phyloP scores from a whole-genome alignment of 2,329 filamentous ascomycete species.

The Stagonosporopsis chrysanthemi region DNA sequence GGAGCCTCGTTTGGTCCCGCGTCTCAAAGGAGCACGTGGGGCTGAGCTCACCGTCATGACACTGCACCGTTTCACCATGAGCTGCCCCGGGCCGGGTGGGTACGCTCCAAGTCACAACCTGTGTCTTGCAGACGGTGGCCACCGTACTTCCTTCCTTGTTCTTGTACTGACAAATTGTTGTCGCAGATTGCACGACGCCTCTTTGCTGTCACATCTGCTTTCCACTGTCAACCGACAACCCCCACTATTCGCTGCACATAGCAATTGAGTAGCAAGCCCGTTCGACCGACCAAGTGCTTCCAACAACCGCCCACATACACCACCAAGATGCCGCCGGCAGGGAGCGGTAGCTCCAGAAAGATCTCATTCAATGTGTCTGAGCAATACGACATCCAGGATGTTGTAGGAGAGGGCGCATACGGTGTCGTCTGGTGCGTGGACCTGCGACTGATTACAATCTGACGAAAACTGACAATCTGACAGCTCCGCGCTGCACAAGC shows the following conservation, averaged over 20 bases:
- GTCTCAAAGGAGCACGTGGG: slow-evolving; percentile 36
- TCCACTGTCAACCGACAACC: slow-evolving; percentile 7
- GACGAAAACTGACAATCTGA: slow-evolving; percentile 29
- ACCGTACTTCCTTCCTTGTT: slow-evolving; percentile 18
- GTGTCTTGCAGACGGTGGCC: slow-evolving; percentile 28
- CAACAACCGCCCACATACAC: slow-evolving; percentile 27
- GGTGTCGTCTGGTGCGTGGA: slow-evolving; percentile 90
- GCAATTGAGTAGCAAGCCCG: slow-evolving; percentile 25
- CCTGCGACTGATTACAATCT: neutral
- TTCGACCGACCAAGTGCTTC: slow-evolving; percentile 14
- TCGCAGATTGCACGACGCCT: slow-evolving; percentile 20
- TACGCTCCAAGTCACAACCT: slow-evolving; percentile 28
- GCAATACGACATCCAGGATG: slow-evolving; percentile 99
- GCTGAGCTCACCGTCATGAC: slow-evolving; percentile 32
- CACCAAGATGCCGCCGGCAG: slow-evolving; percentile 48
- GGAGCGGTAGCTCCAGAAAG: slow-evolving; percentile 72
- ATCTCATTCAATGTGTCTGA: slow-evolving; percentile 99
- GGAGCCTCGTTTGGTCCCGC: slow-evolving; percentile 19
- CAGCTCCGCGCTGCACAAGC: slow-evolving; percentile 97
- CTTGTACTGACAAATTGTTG: slow-evolving; percentile 32
- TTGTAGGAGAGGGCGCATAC: slow-evolving; percentile 97
- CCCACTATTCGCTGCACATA: slow-evolving; percentile 20
- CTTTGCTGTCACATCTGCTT: slow-evolving; percentile 8
- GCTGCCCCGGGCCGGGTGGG: slow-evolving; percentile 21
- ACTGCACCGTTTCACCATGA: slow-evolving; percentile 39